Base-by-base conservation (phyloP, 2,329 filamentous ascomycete genomes). In the Calycina marina region DNA sequence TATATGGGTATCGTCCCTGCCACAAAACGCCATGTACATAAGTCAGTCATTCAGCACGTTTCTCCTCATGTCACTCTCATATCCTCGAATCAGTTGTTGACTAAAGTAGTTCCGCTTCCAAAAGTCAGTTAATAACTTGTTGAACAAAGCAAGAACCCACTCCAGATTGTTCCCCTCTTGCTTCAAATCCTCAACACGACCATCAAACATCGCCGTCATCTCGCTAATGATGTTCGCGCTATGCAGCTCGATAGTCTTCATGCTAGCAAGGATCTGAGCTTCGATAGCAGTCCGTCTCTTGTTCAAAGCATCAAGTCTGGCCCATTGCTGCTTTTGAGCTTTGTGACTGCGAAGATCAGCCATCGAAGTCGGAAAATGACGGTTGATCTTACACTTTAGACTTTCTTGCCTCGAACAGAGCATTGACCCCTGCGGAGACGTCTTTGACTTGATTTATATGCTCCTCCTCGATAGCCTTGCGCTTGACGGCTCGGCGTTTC, bases 271-370 rank as follows among this genome's bases (percentile, higher is more conserved):
- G 25, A 53, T 53, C 2, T 32, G 38, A 9, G 24, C 17, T 31
- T 53, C 51, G 6, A 53, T 34, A 2, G 18, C 29, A 17, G 45
- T 37, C 5, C 49, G 44, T 34, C 41, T 47, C 28, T 40, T 41
- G 30, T 50, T 45, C 11, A 53, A 26, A 25, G 39, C 32, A n/a
- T 41, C 34, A 9, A 53, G 46, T 38, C 36, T 41, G 8, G 32
- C 39, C 42, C 43, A 47, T 15, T 39, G 34, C 14, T 24, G 38
- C 11, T 42, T 35, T 25, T 46, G 49, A 6, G 40, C 22, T 20
- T 46, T 47, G 6, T 22, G 32, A 16, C 49, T 52, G 16, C 12
- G 25, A 25, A 27, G 12, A 5, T 14, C 18, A 10, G 22, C 6
- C 14, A 12, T 5, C 10, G 18, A 18, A 15, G 18, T 18, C 18